Percentiles rank a stretch among this genome's conserved stretches.
Conservation (phyloP, 2,329 filamentous ascomycete genomes). For the Colletotrichum camelliae region DNA sequence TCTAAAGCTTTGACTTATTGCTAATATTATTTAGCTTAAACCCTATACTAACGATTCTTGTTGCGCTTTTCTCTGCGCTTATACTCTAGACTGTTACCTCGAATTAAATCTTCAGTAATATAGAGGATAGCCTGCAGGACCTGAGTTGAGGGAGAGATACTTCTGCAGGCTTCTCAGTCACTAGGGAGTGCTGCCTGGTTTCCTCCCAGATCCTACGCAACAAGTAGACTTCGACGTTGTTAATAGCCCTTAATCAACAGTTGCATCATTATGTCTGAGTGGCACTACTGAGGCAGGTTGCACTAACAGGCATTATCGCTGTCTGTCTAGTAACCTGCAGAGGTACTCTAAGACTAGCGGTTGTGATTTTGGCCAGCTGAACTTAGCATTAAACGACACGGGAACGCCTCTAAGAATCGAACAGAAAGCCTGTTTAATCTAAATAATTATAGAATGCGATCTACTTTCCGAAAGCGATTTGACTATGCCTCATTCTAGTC, state of each 20-base stretch:
- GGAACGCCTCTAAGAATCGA: neutral
- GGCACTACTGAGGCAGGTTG: neutral
- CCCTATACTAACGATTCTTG: neutral
- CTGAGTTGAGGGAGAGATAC: neutral
- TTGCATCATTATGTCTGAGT: neutral
- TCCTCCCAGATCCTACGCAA: neutral
- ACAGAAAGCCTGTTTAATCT: neutral
- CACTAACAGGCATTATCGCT: neutral
- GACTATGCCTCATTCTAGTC: neutral
- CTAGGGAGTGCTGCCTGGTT: neutral
- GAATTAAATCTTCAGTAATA: neutral
- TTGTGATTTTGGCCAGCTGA: neutral
- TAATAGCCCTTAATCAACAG: neutral
- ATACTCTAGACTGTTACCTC: neutral
- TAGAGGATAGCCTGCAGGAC: neutral
- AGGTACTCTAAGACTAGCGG: neutral
- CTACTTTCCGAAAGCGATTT: neutral
- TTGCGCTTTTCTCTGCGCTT: neutral
- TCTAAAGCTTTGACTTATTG: neutral
- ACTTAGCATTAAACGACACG: neutral
- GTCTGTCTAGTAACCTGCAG: neutral
- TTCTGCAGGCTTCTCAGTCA: neutral
- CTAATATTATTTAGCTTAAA: neutral
- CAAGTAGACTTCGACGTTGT: neutral
- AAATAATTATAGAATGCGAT: neutral